These are phyloP conservation scores for Laguncularia racemosa DNA, from an alignment of 345 rosid species.

Conservation along the genomic window DNA sequence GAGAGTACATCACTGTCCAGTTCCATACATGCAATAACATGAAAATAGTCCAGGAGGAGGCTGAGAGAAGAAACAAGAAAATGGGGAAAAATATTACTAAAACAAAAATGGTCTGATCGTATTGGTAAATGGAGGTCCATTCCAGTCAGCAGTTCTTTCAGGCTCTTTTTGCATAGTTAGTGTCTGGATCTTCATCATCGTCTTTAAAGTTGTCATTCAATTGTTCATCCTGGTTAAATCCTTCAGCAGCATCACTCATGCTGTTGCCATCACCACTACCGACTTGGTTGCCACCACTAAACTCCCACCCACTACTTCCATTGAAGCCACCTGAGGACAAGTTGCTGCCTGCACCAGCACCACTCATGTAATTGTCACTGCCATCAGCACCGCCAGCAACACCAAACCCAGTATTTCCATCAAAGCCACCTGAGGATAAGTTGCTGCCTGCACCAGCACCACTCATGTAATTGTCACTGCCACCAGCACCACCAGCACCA, in stretches of 20 bases:
- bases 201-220: constrained; percentile 25
- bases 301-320: constrained; percentile 7
- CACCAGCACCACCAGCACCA: constrained; percentile 10
- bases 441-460: constrained; percentile 19
- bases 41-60: no score
- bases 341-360: constrained; percentile 4
- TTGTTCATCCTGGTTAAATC: constrained; percentile 17
- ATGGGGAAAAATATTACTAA: no score
- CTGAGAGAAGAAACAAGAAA: no score
- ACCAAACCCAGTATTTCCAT: constrained; percentile 6
- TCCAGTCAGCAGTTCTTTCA: constrained; percentile 17
- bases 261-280: constrained; percentile 18
- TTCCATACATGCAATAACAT: no score
- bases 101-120: no score
- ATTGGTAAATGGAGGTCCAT: no score
- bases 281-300: constrained; percentile 20
- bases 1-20: no score
- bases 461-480: constrained; percentile 16
- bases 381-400: constrained; percentile 11
- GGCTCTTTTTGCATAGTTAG: constrained; percentile 63
- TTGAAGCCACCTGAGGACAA: constrained; percentile 18
- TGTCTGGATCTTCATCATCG: constrained; percentile 25
- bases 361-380: constrained; percentile 7
- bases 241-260: constrained; percentile 20
- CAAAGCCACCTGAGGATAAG: constrained; percentile 22